Base-by-base conservation (phyloP, 2,329 filamentous ascomycete genomes). In the Cryphonectria japonica region DNA sequence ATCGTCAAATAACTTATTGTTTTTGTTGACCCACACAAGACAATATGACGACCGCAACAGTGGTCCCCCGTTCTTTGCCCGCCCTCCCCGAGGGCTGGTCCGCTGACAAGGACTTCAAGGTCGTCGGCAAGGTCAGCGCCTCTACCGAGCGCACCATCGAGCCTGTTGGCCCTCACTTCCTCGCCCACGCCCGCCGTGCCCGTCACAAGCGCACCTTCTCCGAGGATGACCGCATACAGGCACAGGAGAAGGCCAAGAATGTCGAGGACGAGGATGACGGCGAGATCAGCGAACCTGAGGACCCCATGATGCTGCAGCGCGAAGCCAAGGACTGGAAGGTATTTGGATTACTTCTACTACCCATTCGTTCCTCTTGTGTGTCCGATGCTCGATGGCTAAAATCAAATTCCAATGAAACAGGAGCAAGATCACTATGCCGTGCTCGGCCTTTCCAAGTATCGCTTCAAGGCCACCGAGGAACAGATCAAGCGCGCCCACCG, bases 301-400 rank as follows among this genome's bases (percentile, higher is more conserved):
- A 98, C 79, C 92, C 94, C 70, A 88, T 97, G 85, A 92, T 98
- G 89, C 90, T 99, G 43, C 88, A 93, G 81, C 90, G 94, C 69
- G 94, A 98, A 80, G 95, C 96, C 79, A 99, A 99, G 87, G 96
- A 99, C 86, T 99, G 96, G 96, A 99, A 99, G 92, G 94, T 95
- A 82, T 75, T 86, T 76, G 67, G 67, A 34, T 34, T 32, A 26
- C 6, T 26, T 54, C 9, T 39, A 37, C 37, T 9, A 8, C 16
- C 13, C 16, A n/a, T 4, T 19, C 59, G 3, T 14, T 16, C 7
- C 8, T 16, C 59, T 11, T 34, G 22, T 19, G 8, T 37, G 9
- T 13, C 34, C 37, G n/a, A 46, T 39, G 2, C 26, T 32, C n/a
- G 13, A 22, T 41, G 57, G 39, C 34, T 66, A 9, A 46, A 14